Percentiles rank a stretch among this genome's conserved stretches.
These are phyloP conservation scores for Chaetomium globosum DNA, from an alignment of 2,329 filamentous ascomycete species.

Conservation along the genomic window DNA sequence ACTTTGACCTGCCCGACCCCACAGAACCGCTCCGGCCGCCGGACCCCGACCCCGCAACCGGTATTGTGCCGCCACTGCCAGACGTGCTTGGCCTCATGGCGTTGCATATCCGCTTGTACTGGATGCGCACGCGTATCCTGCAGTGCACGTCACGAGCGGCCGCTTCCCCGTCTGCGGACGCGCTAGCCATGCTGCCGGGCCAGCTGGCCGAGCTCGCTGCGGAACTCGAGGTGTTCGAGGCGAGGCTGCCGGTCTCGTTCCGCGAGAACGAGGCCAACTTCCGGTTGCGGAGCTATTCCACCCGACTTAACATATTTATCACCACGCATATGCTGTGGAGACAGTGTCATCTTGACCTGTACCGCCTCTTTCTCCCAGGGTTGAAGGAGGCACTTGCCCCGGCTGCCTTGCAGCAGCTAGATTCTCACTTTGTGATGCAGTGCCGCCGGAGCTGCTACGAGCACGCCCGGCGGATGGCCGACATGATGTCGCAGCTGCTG, in stretches of 20 bases:
- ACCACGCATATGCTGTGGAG: constrained; percentile 65
- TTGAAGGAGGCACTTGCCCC: constrained; percentile 55
- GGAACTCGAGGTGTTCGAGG: constrained; percentile 55
- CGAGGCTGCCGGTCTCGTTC: constrained; percentile 57
- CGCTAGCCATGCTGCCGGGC: constrained; percentile 50
- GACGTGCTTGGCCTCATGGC: constrained; percentile 60
- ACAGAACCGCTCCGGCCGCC: constrained; percentile 55
- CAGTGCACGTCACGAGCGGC: constrained; percentile 55
- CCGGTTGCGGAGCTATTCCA: constrained; percentile 59
- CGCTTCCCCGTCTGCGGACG: constrained; percentile 48
- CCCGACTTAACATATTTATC: constrained; percentile 59
- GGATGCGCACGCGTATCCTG: constrained; percentile 57
- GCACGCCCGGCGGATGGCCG: constrained; percentile 58
- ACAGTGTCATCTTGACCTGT: constrained; percentile 61
- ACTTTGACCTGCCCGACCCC: constrained; percentile 60
- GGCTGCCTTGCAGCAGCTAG: constrained; percentile 49
- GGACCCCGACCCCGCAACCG: constrained; percentile 45
- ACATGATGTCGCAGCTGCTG: constrained; percentile 57
- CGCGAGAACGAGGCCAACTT: constrained; percentile 61
- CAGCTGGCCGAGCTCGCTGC: constrained; percentile 52
- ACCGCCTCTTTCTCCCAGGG: constrained; percentile 55
- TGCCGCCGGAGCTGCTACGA: constrained; percentile 57
- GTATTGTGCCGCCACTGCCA: constrained; percentile 49
- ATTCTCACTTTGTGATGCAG: constrained; percentile 51
- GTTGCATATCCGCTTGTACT: constrained; percentile 59